Conservation (phyloP, 305 asterid genomes). For the Fraxinus sp. region DNA sequence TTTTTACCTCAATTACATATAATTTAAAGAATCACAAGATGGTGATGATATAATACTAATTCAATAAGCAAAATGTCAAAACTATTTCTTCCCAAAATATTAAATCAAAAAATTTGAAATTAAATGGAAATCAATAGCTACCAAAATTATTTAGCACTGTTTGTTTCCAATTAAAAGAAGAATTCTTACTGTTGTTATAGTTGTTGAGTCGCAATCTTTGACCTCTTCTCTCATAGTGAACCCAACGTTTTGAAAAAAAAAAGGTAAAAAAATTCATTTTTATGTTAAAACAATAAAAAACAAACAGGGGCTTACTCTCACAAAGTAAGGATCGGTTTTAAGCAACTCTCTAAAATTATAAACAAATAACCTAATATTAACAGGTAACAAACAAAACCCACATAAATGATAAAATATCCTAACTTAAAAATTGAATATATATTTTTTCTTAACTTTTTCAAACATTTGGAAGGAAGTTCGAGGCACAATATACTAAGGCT, state of each 20-base stretch:
- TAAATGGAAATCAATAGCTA: slow-evolving; percentile 16
- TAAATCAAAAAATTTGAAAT: background rate
- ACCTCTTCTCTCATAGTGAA: no score
- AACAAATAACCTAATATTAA: background rate
- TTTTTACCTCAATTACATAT: background rate
- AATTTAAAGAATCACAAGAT: background rate
- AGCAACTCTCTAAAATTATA: slow-evolving; percentile 1
- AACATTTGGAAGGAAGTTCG: background rate
- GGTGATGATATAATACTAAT: background rate
- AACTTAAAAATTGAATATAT: no score
- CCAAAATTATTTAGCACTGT: slow-evolving; percentile 1
- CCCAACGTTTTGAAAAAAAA: no score
- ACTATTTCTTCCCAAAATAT: background rate
- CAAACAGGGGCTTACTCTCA: background rate
- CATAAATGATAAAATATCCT: background rate
- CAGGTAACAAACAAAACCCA: background rate
- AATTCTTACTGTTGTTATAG: no score
- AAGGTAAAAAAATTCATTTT: no score
- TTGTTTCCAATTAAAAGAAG: no score
- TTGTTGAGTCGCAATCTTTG: no score
- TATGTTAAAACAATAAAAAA: no score
- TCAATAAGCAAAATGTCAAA: background rate
- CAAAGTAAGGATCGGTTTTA: slow-evolving; percentile 8
- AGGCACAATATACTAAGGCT: background rate
- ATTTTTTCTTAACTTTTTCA: no score